Evolutionary conservation across 2,329 filamentous ascomycete genomes (phyloP).

Genomic region (Botrytis tulipae): DNA sequence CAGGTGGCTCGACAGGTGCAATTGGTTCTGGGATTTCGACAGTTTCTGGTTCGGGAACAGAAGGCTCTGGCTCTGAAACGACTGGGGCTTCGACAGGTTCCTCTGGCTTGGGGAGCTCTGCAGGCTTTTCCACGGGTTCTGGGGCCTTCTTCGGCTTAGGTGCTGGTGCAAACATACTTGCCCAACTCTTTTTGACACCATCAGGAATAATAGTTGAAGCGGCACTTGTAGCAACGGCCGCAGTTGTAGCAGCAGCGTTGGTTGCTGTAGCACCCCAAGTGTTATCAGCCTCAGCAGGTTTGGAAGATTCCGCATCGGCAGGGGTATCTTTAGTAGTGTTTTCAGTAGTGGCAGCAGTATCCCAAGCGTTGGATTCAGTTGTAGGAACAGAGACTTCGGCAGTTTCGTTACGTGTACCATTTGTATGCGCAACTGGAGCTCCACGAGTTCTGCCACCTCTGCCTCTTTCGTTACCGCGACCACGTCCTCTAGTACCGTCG

Average conservation of each 20-base stretch:
- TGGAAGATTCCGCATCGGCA: constrained; percentile 33
- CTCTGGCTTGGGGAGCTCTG: constrained; percentile 28
- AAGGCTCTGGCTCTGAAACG: constrained; percentile 41
- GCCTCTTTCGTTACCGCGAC: constrained; percentile 61
- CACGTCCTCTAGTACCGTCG: constrained; percentile 60
- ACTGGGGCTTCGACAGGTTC: constrained; percentile 36
- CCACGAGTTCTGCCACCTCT: constrained; percentile 60
- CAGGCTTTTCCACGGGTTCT: constrained; percentile 39
- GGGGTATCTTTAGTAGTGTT: neutral
- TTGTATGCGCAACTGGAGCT: constrained; percentile 59
- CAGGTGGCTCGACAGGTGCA: constrained; percentile 33
- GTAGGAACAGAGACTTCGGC: constrained; percentile 63
- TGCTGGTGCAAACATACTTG: constrained; percentile 68
- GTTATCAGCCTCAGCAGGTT: constrained; percentile 39
- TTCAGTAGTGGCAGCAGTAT: constrained; percentile 45
- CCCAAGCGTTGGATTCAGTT: constrained; percentile 66
- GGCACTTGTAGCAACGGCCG: constrained; percentile 41
- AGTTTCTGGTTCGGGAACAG: constrained; percentile 41
- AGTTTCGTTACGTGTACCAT: constrained; percentile 60
- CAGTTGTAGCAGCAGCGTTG: constrained; percentile 39
- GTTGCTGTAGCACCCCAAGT: constrained; percentile 40
- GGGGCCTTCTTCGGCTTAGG: constrained; percentile 53
- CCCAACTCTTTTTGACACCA: constrained; percentile 62
- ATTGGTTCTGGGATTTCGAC: constrained; percentile 37
- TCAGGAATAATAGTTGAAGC: constrained; percentile 42